phyloP scores from a whole-genome alignment of 2,329 filamentous ascomycete genomes.

The Tolypocladium ophioglossoides region DNA sequence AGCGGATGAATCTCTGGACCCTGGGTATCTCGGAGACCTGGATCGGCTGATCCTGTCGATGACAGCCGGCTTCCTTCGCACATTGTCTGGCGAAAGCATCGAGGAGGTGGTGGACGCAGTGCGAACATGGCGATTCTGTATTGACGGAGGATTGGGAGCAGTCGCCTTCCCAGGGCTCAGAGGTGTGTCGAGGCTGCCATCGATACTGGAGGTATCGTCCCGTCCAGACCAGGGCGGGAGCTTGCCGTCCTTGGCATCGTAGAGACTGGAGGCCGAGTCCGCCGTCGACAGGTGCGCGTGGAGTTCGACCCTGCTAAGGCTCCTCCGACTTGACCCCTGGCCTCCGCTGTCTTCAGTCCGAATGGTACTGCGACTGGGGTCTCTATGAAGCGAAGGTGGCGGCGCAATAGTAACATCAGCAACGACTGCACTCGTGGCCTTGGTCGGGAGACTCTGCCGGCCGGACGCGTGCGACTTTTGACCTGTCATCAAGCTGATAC shows the following conservation, averaged over 20 bases:
- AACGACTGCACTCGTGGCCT: slow-evolving; percentile 29
- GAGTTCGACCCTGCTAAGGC: slow-evolving; percentile 31
- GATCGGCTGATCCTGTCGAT: slow-evolving; percentile 45
- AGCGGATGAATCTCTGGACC: slow-evolving; percentile 48
- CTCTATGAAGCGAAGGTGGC: slow-evolving; percentile 39
- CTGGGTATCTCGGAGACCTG: slow-evolving; percentile 28
- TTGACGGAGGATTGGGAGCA: slow-evolving; percentile 17
- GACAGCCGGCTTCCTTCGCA: slow-evolving; percentile 35
- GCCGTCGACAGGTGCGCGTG: slow-evolving; percentile 22
- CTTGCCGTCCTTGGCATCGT: slow-evolving; percentile 26
- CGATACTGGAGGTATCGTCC: slow-evolving; percentile 34
- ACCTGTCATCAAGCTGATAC: slow-evolving; percentile 33
- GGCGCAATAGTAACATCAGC: slow-evolving; percentile 35
- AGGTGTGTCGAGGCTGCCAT: slow-evolving; percentile 33
- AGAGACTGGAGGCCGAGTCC: slow-evolving; percentile 24
- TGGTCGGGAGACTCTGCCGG: slow-evolving; percentile 29
- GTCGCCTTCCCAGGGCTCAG: slow-evolving; percentile 31
- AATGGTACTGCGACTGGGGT: slow-evolving; percentile 30
- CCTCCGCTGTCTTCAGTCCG: slow-evolving; percentile 33
- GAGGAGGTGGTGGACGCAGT: slow-evolving; percentile 24
- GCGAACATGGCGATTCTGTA: slow-evolving; percentile 24
- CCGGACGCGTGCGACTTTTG: slow-evolving; percentile 30
- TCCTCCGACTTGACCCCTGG: slow-evolving; percentile 27
- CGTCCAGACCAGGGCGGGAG: slow-evolving; percentile 22
- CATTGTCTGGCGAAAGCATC: slow-evolving; percentile 25